Conservation (phyloP, 1,284 basidiomycete genomes). For the Ganoderma sp. region DNA sequence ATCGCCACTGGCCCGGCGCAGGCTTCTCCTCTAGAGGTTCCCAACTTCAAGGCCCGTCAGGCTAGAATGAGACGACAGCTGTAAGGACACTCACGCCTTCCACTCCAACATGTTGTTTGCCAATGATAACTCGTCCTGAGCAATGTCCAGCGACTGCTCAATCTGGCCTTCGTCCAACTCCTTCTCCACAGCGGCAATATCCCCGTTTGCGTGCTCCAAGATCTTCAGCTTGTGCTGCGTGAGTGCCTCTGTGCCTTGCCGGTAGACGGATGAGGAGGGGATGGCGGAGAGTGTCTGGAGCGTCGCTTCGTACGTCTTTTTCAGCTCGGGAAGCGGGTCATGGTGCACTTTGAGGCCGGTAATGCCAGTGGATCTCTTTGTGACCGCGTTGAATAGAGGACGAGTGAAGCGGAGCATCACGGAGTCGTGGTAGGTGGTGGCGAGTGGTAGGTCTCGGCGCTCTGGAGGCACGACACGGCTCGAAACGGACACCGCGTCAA, state of each 20-base stretch:
- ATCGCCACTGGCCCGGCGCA: slow-evolving; percentile 86
- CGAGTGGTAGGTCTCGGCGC: slow-evolving; percentile 14
- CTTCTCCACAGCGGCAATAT: slow-evolving; percentile 72
- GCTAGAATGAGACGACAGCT: slow-evolving; percentile 9
- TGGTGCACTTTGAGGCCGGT: slow-evolving; percentile 77
- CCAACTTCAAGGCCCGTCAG: slow-evolving; percentile 62
- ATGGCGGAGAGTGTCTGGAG: slow-evolving; percentile 74
- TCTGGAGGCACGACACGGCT: background rate
- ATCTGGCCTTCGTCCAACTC: slow-evolving; percentile 80
- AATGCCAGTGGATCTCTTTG: slow-evolving; percentile 84
- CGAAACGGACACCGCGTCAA: slow-evolving; percentile 9
- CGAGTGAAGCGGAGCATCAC: slow-evolving; percentile 82
- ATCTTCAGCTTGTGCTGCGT: slow-evolving; percentile 84
- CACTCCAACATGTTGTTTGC: slow-evolving; percentile 90
- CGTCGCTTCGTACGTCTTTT: slow-evolving; percentile 80
- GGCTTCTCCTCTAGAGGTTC: slow-evolving; percentile 85
- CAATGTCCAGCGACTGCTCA: slow-evolving; percentile 85
- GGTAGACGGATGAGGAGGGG: slow-evolving; percentile 85
- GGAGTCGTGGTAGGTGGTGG: slow-evolving; percentile 22
- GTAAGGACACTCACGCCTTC: slow-evolving; percentile 83
- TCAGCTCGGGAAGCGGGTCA: slow-evolving; percentile 80
- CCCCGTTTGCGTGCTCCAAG: slow-evolving; percentile 70
- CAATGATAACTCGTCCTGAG: slow-evolving; percentile 82
- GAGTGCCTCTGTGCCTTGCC: slow-evolving; percentile 88
- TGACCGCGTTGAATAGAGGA: slow-evolving; percentile 65